These are phyloP conservation scores for Cyberlindnera meyerae DNA, from an alignment of 805 yeast genomes.

Conservation along the genomic window DNA sequence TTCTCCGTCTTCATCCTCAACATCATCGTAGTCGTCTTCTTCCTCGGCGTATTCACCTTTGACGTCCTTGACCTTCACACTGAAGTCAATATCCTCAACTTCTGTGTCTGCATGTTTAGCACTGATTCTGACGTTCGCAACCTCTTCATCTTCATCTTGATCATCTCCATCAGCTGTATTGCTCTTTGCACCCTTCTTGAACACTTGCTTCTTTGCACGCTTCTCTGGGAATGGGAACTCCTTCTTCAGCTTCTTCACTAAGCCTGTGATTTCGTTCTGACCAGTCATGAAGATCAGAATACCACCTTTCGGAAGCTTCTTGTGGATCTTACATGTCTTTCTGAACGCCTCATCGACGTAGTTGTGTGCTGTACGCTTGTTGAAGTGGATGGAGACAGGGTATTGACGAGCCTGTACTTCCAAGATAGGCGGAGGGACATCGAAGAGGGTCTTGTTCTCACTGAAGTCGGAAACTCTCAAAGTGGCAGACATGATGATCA, in stretches of 20 bases:
- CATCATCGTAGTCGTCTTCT: constrained; percentile 34
- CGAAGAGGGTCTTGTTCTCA: constrained; percentile 68
- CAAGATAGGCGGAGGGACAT: constrained; percentile 76
- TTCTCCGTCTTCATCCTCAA: constrained; percentile 37
- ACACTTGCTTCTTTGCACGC: constrained; percentile 25
- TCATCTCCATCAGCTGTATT: constrained; percentile 19
- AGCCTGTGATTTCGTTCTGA: constrained; percentile 78
- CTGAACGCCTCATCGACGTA: constrained; percentile 83
- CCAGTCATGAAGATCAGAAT: constrained; percentile 91
- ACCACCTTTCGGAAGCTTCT: constrained; percentile 86
- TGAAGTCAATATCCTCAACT: constrained; percentile 83
- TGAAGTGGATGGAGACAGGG: constrained; percentile 91
- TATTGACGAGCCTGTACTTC: constrained; percentile 90
- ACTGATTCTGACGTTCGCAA: constrained; percentile 43
- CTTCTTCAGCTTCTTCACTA: constrained; percentile 63
- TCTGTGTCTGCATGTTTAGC: constrained; percentile 67
- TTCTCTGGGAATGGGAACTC: constrained; percentile 56
- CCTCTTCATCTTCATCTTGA: constrained; percentile 28
- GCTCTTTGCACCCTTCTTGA: too few relatives aligned
- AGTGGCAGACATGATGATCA: constrained; percentile 96
- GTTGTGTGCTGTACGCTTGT: constrained; percentile 67
- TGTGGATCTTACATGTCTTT: constrained; percentile 84
- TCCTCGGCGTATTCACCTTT: constrained; percentile 29
- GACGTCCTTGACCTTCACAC: constrained; percentile 41
- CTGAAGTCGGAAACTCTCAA: constrained; percentile 89